Evolutionary conservation across 1,284 basidiomycete genomes (phyloP).

Genomic region (Grifola frondosa): DNA sequence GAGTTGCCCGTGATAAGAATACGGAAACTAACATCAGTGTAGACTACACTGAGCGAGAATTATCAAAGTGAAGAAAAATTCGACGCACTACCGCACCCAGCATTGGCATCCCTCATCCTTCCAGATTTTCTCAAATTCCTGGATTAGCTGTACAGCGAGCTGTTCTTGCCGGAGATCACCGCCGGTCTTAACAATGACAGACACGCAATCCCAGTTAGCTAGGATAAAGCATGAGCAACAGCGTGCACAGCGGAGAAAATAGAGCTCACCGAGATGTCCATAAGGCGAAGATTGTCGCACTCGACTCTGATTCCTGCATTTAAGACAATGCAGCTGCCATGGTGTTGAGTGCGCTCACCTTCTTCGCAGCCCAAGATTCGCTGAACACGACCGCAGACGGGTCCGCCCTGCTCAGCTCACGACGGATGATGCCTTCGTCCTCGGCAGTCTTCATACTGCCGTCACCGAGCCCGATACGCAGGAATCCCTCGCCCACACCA

Average conservation of each 20-base stretch:
- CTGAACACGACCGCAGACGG: slow-evolving; percentile 93
- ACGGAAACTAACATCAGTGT: slow-evolving; percentile 42
- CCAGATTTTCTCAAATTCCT: slow-evolving; percentile 93
- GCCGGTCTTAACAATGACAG: slow-evolving; percentile 98
- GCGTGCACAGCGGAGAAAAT: not conserved
- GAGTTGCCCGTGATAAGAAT: slow-evolving; percentile 94
- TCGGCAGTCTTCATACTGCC: slow-evolving; percentile 67
- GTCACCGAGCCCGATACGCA: slow-evolving; percentile 46
- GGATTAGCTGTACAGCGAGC: slow-evolving; percentile 93
- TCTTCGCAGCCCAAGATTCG: slow-evolving; percentile 95
- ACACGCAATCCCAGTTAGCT: slow-evolving; percentile 85
- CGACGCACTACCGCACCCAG: slow-evolving; percentile 88
- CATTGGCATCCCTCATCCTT: slow-evolving; percentile 87
- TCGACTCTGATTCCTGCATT: slow-evolving; percentile 74
- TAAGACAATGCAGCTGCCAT: too few species aligned
- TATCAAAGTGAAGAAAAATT: not conserved
- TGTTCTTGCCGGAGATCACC: slow-evolving; percentile 98
- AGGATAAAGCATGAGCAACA: slow-evolving; percentile 2
- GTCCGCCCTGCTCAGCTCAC: slow-evolving; percentile 95
- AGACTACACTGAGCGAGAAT: not conserved
- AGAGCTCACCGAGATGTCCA: slow-evolving; percentile 80
- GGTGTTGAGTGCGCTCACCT: too few species aligned
- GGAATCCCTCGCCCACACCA: slow-evolving; percentile 54
- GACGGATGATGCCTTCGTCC: slow-evolving; percentile 89
- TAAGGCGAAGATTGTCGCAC: slow-evolving; percentile 94